phyloP scores from a whole-genome alignment of 208 protist genomes.

The Trypanosoma theileri region DNA sequence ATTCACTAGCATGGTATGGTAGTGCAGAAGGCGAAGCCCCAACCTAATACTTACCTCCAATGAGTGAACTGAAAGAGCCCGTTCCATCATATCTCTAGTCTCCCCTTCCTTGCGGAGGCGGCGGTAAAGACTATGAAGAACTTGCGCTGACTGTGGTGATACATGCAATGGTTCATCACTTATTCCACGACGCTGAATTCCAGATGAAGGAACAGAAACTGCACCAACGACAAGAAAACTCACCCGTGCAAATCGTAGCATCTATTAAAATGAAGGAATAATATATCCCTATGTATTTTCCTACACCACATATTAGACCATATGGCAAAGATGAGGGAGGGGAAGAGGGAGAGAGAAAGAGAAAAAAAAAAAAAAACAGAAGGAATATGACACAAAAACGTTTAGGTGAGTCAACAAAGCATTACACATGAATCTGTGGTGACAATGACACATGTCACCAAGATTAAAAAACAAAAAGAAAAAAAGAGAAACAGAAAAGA shows the following conservation, averaged over 20 bases:
- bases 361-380: slow-evolving; percentile 13
- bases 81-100: slow-evolving; percentile 63
- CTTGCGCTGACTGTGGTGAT: neutral
- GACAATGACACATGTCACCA: neutral
- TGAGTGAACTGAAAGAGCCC: slow-evolving; percentile 50
- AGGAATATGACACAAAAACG: neutral
- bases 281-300: neutral
- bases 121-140: slow-evolving; percentile 65
- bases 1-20: slow-evolving; percentile 63
- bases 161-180: neutral
- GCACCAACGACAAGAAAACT: neutral
- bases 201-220: neutral
- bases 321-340: neutral
- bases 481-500: slow-evolving; percentile 6
- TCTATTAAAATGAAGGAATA: neutral
- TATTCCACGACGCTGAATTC: neutral
- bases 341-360: neutral
- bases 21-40: slow-evolving; percentile 57
- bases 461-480: slow-evolving; percentile 12
- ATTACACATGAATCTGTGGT: too few species aligned
- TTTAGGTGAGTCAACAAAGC: too few species aligned
- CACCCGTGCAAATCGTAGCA: neutral
- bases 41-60: slow-evolving; percentile 52
- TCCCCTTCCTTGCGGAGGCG: slow-evolving; percentile 77
- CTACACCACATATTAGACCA: neutral